phyloP scores from a whole-genome alignment of 2,329 filamentous ascomycete genomes.

The Aspergillus brasiliensis region DNA sequence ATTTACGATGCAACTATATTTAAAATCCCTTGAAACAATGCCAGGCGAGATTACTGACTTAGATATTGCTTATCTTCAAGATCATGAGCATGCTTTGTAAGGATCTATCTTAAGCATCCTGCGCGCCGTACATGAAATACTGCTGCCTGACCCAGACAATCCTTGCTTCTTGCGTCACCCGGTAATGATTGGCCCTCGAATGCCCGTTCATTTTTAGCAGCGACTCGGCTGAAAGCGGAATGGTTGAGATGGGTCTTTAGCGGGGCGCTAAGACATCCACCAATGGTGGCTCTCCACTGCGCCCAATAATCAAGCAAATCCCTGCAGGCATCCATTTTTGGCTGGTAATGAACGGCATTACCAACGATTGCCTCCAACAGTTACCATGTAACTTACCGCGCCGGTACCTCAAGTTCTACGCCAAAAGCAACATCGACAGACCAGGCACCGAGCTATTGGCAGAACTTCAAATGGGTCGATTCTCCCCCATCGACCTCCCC shows the following conservation, averaged over 20 bases:
- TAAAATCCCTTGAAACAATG: too few relatives aligned
- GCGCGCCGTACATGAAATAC: slow-evolving; percentile 5
- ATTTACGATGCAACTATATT: too few relatives aligned
- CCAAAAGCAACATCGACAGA: too few relatives aligned
- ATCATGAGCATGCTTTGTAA: neutral
- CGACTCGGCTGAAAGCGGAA: neutral
- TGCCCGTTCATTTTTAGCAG: neutral
- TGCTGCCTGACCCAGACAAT: slow-evolving; percentile 1
- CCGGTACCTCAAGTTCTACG: neutral
- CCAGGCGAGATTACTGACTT: too few relatives aligned
- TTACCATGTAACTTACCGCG: neutral
- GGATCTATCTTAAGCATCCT: neutral
- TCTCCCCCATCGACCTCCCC: neutral
- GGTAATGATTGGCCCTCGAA: neutral
- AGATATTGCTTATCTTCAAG: neutral
- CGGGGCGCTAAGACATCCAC: neutral
- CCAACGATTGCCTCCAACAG: neutral
- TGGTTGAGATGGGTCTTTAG: neutral
- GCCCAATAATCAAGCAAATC: slow-evolving; percentile 1
- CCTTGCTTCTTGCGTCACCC: slow-evolving; percentile 9
- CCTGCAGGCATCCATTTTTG: slow-evolving; percentile 1
- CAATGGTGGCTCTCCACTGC: neutral
- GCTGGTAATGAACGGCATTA: neutral
- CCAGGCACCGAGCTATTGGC: neutral
- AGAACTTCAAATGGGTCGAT: neutral